These are phyloP conservation scores for Fusarium oligoseptatum DNA, from an alignment of 2,329 filamentous ascomycete genomes.

Conservation along the genomic window DNA sequence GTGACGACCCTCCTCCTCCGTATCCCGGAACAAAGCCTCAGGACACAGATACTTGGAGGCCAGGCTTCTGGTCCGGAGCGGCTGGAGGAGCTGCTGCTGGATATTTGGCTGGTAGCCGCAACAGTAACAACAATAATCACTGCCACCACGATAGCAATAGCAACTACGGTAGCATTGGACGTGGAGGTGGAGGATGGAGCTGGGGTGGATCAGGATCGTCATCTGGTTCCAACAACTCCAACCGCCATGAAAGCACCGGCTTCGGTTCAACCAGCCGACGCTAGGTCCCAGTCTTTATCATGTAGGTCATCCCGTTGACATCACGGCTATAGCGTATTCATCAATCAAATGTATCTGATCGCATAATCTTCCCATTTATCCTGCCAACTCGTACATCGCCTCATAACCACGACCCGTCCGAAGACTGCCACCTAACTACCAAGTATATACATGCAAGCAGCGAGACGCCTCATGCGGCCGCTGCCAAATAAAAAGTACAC, in stretches of 20 bases:
- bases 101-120: conserved; percentile 71
- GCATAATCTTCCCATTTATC: conserved; percentile 47
- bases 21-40: conserved; percentile 57
- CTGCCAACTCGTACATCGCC: conserved; percentile 40
- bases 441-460: conserved; percentile 45
- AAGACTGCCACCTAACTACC: conserved; percentile 29
- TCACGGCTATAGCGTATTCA: neutral
- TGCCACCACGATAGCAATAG: conserved; percentile 45
- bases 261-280: conserved; percentile 78
- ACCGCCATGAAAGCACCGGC: conserved; percentile 76
- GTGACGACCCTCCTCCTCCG: conserved; percentile 67
- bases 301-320: neutral
- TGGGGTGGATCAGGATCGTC: conserved; percentile 49
- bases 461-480: conserved; percentile 16
- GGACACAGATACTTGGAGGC: conserved; percentile 68
- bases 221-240: conserved; percentile 55
- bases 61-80: conserved; percentile 82
- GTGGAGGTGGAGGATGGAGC: conserved; percentile 49
- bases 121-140: conserved; percentile 49
- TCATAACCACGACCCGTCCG: conserved; percentile 23
- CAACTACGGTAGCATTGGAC: conserved; percentile 52
- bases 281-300: conserved; percentile 46
- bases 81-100: conserved; percentile 77
- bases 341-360: conserved; percentile 14
- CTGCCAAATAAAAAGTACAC: conserved; percentile 47